These are phyloP conservation scores for Linnemannia exigua DNA, from an alignment of 192 early-diverging fungal genomes.

Conservation along the genomic window DNA sequence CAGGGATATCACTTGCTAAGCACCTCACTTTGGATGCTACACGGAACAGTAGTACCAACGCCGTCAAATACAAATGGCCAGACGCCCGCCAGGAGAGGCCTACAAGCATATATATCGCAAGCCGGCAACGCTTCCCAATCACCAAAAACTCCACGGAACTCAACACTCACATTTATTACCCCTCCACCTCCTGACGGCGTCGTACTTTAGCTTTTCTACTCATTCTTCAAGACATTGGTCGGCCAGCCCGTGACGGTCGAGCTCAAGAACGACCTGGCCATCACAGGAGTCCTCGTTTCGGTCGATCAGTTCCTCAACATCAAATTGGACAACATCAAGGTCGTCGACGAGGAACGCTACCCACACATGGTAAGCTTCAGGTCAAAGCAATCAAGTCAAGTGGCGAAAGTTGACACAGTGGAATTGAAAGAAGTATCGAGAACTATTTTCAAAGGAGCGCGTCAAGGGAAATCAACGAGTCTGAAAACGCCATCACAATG, in stretches of 20 bases:
- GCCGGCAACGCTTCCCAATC: not conserved
- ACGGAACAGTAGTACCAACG: not conserved
- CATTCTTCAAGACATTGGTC: constrained; percentile 99
- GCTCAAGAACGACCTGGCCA: constrained; percentile 98
- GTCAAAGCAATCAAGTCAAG: not conserved
- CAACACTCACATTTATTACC: not conserved
- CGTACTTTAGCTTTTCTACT: constrained; percentile 92
- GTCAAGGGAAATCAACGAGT: too few species aligned
- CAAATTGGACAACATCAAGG: constrained; percentile 93
- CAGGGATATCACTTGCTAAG: not conserved
- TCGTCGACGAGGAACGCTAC: constrained; percentile 87
- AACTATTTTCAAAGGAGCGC: too few species aligned
- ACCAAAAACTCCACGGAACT: not conserved
- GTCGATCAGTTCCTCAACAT: constrained; percentile 99
- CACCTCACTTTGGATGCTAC: not conserved
- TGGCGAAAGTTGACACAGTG: not conserved
- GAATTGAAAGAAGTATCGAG: too few species aligned
- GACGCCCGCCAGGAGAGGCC: not conserved
- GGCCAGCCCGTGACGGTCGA: constrained; percentile 96
- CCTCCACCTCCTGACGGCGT: not conserved
- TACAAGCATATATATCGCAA: not conserved
- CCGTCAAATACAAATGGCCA: not conserved
- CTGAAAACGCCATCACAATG: too few species aligned
- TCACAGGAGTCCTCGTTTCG: constrained; percentile 93
- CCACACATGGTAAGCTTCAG: constrained; percentile 91